A percentile compares a stretch with the other conserved stretches of the same genome.
phyloP scores from a whole-genome alignment of 768 basidiomycete species.

The Antrodiella citrinella region DNA sequence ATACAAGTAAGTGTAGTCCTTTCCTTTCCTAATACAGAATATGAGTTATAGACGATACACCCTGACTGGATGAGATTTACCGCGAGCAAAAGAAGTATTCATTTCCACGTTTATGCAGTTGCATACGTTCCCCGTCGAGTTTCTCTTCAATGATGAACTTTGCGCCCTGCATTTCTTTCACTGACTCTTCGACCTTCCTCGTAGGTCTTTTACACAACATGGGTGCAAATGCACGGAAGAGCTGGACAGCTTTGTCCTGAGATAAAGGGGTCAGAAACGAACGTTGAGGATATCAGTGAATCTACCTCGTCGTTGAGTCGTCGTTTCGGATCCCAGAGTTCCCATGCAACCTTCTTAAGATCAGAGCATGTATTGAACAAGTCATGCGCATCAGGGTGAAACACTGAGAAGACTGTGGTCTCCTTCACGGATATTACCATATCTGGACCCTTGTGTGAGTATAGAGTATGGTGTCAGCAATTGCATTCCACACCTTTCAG shows the following conservation, averaged over 20 bases:
- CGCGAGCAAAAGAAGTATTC: conserved; percentile 92
- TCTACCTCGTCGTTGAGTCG: conserved; percentile 54
- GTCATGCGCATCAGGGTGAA: conserved; percentile 92
- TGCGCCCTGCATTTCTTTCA: conserved; percentile 72
- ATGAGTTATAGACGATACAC: neutral
- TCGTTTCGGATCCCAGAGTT: conserved; percentile 67
- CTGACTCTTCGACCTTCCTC: conserved; percentile 70
- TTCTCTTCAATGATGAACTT: conserved; percentile 95
- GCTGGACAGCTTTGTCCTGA: conserved; percentile 76
- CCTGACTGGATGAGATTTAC: conserved; percentile 36
- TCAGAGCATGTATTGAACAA: conserved; percentile 96
- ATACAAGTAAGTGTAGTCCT: conserved; percentile 87
- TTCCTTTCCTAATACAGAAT: conserved; percentile 58
- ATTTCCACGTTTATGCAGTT: conserved; percentile 86
- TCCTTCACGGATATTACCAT: conserved; percentile 91
- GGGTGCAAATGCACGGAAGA: conserved; percentile 85
- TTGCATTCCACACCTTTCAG: conserved; percentile 69
- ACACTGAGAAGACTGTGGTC: conserved; percentile 82
- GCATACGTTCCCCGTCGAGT: conserved; percentile 94
- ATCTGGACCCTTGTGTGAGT: conserved; percentile 47
- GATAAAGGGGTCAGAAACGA: neutral
- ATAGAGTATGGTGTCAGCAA: neutral
- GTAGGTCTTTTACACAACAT: conserved; percentile 92
- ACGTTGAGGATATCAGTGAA: neutral
- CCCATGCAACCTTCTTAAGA: conserved; percentile 88